These are phyloP conservation scores for Cercospora citrullina DNA, from an alignment of 2,329 filamentous ascomycete genomes.

Conservation along the genomic window DNA sequence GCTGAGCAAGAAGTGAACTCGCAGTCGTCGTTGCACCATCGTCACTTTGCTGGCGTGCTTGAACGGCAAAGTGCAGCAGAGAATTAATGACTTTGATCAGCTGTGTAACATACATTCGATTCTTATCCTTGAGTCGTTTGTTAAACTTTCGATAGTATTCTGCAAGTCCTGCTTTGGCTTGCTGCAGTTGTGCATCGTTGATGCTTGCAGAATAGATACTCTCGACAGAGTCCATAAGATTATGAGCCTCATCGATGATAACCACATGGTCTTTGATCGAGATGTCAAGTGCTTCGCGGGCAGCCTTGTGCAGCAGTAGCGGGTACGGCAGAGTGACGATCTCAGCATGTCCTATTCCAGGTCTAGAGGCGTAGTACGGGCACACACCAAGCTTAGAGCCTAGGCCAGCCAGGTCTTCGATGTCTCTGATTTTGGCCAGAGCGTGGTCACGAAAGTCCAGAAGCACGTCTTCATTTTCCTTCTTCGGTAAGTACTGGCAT, in stretches of 20 bases:
- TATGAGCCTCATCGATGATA: slow-evolving; percentile 97
- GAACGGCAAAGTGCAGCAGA: slow-evolving; percentile 44
- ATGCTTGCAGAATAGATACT: slow-evolving; percentile 82
- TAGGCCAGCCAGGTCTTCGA: slow-evolving; percentile 80
- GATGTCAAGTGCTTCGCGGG: slow-evolving; percentile 82
- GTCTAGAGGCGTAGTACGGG: slow-evolving; percentile 92
- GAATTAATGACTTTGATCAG: slow-evolving; percentile 81
- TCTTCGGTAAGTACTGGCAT: slow-evolving; percentile 76
- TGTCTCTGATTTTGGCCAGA: slow-evolving; percentile 83
- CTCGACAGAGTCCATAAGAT: slow-evolving; percentile 91
- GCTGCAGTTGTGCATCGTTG: slow-evolving; percentile 68
- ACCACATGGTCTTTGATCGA: slow-evolving; percentile 84
- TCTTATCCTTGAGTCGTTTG: slow-evolving; percentile 84
- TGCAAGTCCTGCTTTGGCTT: slow-evolving; percentile 72
- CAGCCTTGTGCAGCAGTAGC: slow-evolving; percentile 79
- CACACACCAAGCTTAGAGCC: slow-evolving; percentile 80
- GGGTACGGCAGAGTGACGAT: slow-evolving; percentile 93
- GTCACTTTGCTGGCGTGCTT: slow-evolving; percentile 28
- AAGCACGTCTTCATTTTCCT: slow-evolving; percentile 69
- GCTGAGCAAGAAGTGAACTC: slow-evolving; percentile 72
- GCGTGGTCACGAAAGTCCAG: slow-evolving; percentile 83
- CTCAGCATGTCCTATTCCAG: slow-evolving; percentile 71
- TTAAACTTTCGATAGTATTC: slow-evolving; percentile 85
- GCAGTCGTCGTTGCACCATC: slow-evolving; percentile 69
- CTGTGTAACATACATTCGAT: slow-evolving; percentile 87